Evolutionary conservation across 2,329 filamentous ascomycete species (phyloP).

Genomic region (Tolypocladium tropicale): DNA sequence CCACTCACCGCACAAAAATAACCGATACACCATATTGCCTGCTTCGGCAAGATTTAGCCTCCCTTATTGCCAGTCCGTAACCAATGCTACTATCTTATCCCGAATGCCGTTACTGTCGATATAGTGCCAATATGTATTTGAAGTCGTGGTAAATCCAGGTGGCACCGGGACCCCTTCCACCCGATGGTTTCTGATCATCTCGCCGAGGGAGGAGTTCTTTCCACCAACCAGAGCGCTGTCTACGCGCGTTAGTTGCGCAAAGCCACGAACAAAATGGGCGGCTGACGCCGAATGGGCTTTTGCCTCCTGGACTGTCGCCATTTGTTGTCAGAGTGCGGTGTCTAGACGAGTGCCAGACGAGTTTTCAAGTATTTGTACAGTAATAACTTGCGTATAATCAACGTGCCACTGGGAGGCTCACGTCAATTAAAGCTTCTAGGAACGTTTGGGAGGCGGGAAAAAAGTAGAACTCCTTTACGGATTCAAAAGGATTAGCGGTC

Average conservation of each 20-base stretch:
- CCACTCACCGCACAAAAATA: slow-evolving; percentile 21
- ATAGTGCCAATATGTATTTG: slow-evolving; percentile 21
- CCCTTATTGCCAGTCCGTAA: slow-evolving; percentile 18
- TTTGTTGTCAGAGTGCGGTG: too few species aligned
- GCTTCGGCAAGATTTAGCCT: slow-evolving; percentile 18
- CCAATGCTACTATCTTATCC: slow-evolving; percentile 15
- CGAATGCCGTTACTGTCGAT: slow-evolving; percentile 20
- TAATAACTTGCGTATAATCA: too few species aligned
- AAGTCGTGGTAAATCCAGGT: slow-evolving; percentile 23
- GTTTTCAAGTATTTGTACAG: too few species aligned
- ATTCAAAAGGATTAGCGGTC: too few species aligned
- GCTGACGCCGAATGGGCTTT: too few species aligned
- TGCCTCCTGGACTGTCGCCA: too few species aligned
- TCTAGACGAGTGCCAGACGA: too few species aligned
- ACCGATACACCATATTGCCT: slow-evolving; percentile 15
- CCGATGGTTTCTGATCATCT: slow-evolving; percentile 22
- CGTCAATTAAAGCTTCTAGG: too few species aligned
- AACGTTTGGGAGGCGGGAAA: too few species aligned
- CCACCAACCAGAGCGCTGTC: slow-evolving; percentile 17
- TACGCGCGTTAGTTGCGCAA: neutral
- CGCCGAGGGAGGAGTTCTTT: slow-evolving; percentile 27
- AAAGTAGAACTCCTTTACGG: too few species aligned
- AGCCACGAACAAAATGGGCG: neutral
- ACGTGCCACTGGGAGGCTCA: too few species aligned
- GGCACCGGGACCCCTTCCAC: slow-evolving; percentile 19